phyloP scores from a whole-genome alignment of 306 rosid species.

The Urtica urens region DNA sequence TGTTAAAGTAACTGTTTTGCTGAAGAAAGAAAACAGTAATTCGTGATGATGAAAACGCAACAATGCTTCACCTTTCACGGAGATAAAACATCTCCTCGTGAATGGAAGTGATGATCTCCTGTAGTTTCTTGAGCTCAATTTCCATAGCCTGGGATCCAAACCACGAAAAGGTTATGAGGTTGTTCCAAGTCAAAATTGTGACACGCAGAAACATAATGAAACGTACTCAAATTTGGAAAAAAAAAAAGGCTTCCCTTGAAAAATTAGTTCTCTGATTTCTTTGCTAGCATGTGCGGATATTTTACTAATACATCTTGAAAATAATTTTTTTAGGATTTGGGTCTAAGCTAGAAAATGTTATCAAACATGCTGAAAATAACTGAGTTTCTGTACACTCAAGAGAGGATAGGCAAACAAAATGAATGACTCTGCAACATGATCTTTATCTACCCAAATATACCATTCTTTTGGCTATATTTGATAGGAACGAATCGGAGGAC shows the following conservation, averaged over 20 bases:
- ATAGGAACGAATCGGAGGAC: no score
- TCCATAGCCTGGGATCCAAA: slow-evolving; percentile 58
- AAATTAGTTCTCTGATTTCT: no score
- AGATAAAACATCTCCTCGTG: slow-evolving; percentile 81
- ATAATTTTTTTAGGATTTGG: no score
- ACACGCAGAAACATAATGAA: no score
- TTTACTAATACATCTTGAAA: no score
- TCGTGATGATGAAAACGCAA: not conserved
- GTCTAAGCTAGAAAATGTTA: no score
- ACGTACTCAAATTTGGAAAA: not conserved
- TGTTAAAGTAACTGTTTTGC: no score
- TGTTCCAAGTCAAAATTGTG: not conserved
- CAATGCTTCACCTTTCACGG: slow-evolving; percentile 50
- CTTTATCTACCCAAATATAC: not conserved
- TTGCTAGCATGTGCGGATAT: no score
- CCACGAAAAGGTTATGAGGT: slow-evolving; percentile 4
- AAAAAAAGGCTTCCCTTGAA: no score
- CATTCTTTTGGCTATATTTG: no score
- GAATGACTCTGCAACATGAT: not conserved
- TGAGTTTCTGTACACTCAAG: no score
- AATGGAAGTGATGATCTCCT: slow-evolving; percentile 54
- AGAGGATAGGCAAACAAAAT: not conserved
- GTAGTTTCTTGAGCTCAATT: slow-evolving; percentile 64
- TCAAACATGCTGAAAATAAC: no score
- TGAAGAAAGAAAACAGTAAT: not conserved